Evolutionary conservation across 345 rosid species (phyloP).

Genomic region (Isatis tinctoria): DNA sequence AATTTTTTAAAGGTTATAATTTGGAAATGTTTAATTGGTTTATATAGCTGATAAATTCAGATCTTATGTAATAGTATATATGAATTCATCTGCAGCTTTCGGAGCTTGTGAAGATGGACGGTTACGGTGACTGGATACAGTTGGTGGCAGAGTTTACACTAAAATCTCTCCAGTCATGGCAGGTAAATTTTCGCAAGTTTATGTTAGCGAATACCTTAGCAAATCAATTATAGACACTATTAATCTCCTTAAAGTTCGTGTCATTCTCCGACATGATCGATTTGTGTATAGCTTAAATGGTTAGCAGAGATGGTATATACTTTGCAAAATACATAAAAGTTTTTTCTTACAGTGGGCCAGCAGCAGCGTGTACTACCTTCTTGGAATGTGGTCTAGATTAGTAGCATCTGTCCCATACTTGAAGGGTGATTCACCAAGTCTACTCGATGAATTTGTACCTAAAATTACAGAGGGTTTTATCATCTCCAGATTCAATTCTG

Average conservation of each 20-base stretch:
- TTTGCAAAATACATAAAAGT: not conserved
- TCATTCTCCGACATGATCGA: not conserved
- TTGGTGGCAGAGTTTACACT: conserved; percentile 95
- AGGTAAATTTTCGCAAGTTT: conserved; percentile 45
- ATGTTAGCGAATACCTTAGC: not conserved
- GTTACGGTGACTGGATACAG: conserved; percentile 97
- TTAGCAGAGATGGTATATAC: conserved; percentile 10
- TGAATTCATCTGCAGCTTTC: conserved; percentile 64
- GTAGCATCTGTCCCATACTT: conserved; percentile 91
- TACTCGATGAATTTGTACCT: conserved; percentile 97
- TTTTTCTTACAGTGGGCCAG: conserved; percentile 87
- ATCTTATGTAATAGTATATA: conserved; percentile 16
- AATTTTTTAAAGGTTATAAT: not conserved
- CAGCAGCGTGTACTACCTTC: conserved; percentile 95
- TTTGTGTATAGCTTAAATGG: conserved; percentile 5
- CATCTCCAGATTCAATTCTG: conserved; percentile 89
- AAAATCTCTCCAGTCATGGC: conserved; percentile 97
- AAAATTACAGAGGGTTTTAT: conserved; percentile 96
- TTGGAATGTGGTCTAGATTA: conserved; percentile 96
- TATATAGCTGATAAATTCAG: conserved; percentile 3
- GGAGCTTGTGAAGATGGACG: conserved; percentile 97
- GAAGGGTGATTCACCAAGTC: conserved; percentile 96
- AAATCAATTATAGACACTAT: not conserved
- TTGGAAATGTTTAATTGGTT: conserved; percentile 11
- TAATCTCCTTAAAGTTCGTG: not conserved